Evolutionary conservation across 352 stramenopile genomes (phyloP).

Genomic region (Phytophthora sp.): DNA sequence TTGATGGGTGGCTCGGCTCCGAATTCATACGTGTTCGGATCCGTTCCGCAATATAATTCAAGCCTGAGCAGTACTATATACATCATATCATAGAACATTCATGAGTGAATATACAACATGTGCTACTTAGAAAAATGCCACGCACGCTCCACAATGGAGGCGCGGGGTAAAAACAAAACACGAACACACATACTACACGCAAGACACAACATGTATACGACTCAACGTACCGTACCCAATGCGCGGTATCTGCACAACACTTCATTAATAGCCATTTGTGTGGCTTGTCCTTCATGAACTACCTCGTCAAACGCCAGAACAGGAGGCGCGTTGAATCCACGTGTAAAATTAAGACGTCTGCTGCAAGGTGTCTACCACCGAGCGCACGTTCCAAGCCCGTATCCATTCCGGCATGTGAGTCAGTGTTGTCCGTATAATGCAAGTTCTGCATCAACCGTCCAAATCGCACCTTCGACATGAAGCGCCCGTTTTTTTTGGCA

Average conservation of each 20-base stretch:
- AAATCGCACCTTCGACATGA: constrained; percentile 20
- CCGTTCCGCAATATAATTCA: too few species aligned
- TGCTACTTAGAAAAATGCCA: not conserved
- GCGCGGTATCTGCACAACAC: constrained; percentile 17
- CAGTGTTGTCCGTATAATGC: constrained; percentile 9
- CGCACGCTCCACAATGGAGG: too few species aligned
- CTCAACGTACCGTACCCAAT: constrained; percentile 9
- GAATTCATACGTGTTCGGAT: too few species aligned
- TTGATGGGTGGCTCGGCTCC: too few species aligned
- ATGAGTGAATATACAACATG: constrained; percentile 20
- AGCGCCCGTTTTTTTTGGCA: constrained; percentile 13
- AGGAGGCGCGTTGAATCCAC: not conserved
- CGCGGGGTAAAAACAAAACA: too few species aligned
- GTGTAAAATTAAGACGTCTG: not conserved
- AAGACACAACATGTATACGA: not conserved
- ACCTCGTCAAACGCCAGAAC: constrained; percentile 22
- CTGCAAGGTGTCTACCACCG: constrained; percentile 13
- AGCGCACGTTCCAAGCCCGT: constrained; percentile 18
- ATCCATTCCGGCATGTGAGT: not conserved
- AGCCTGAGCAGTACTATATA: too few species aligned
- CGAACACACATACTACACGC: too few species aligned
- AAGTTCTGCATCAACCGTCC: constrained; percentile 21
- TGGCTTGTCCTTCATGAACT: too few species aligned
- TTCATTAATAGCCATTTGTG: constrained; percentile 21
- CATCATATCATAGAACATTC: too few species aligned